Evolutionary conservation across 2,329 filamentous ascomycete genomes (phyloP).

Genomic region (Xylaria sp.): DNA sequence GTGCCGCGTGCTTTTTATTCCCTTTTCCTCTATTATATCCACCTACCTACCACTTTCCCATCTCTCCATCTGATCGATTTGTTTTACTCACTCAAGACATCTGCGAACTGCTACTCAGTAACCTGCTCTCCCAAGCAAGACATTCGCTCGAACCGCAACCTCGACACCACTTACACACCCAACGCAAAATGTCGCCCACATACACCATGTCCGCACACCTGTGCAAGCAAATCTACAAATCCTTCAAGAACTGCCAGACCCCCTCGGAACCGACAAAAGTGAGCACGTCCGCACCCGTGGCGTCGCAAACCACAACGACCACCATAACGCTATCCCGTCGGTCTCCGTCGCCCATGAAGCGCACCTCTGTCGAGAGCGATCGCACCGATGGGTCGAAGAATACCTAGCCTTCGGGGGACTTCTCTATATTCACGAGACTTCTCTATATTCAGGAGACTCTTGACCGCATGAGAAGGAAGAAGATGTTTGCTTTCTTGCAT

Average conservation of each 20-base stretch:
- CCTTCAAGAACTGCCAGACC: constrained; percentile 49
- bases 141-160: background rate
- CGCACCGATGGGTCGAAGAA: constrained; percentile 31
- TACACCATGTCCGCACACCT: constrained; percentile 58
- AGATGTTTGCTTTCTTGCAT: background rate
- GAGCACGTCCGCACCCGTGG: constrained; percentile 12
- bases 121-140: background rate
- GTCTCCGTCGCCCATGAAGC: constrained; percentile 40
- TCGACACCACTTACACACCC: background rate
- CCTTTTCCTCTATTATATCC: background rate
- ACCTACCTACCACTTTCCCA: background rate
- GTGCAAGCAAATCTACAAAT: constrained; percentile 55
- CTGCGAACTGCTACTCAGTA: background rate
- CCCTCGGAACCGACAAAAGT: constrained; percentile 30
- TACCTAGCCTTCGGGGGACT: too few relatives aligned
- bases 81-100: background rate
- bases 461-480: background rate
- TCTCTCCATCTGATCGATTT: background rate
- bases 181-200: constrained; percentile 48
- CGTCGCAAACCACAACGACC: constrained; percentile 14
- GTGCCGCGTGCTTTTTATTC: background rate
- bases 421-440: too few relatives aligned
- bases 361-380: constrained; percentile 42
- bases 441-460: too few relatives aligned
- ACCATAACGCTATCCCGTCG: constrained; percentile 22